Conservation (phyloP, 805 yeast species). For the Isabelozyma rhagii region DNA sequence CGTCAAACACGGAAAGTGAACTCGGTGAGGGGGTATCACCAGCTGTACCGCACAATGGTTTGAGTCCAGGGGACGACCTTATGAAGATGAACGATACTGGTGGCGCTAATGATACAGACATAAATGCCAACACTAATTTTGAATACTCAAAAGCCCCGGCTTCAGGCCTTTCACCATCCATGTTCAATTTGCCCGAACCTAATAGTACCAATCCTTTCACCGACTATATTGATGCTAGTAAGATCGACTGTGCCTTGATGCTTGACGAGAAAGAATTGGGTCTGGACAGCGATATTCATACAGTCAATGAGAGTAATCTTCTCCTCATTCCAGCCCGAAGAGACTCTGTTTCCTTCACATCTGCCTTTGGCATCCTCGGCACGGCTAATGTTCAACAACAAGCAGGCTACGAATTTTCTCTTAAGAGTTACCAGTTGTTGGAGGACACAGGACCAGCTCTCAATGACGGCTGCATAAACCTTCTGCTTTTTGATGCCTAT, state of each 20-base stretch:
- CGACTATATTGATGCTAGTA: constrained; percentile 10
- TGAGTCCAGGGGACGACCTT: neutral
- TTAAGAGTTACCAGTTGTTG: constrained; percentile 35
- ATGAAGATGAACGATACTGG: neutral
- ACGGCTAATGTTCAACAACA: neutral
- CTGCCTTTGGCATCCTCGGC: constrained; percentile 12
- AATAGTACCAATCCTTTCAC: constrained; percentile 17
- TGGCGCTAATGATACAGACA: neutral
- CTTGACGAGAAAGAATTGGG: constrained; percentile 31
- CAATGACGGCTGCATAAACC: constrained; percentile 32
- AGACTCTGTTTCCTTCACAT: constrained; percentile 6
- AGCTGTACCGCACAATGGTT: neutral
- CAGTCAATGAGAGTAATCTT: constrained; percentile 25
- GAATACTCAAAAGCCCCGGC: neutral
- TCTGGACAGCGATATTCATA: constrained; percentile 29
- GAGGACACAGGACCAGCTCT: constrained; percentile 28
- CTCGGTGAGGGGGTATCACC: constrained; percentile 5
- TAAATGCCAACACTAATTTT: neutral
- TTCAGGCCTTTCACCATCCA: constrained; percentile 3
- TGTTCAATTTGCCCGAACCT: constrained; percentile 31
- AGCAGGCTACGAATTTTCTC: constrained; percentile 15
- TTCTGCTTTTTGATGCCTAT: constrained; percentile 40
- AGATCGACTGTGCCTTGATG: constrained; percentile 16
- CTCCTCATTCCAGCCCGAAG: constrained; percentile 15
- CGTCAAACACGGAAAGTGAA: constrained; percentile 4